phyloP scores from a whole-genome alignment of 495 filamentous ascomycete genomes.

The Chlorociboria aeruginascens region DNA sequence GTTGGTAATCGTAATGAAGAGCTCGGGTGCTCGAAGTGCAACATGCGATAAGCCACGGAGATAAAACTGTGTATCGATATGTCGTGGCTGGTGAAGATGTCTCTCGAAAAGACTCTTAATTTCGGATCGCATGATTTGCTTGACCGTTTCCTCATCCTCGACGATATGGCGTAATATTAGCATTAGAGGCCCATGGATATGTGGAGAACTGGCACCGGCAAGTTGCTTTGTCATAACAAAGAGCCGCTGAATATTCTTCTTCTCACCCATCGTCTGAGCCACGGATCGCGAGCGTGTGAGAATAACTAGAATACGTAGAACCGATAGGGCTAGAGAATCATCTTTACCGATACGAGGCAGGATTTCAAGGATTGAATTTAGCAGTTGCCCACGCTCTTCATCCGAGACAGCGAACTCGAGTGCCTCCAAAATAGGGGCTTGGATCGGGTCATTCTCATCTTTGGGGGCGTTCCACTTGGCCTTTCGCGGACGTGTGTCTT shows the following conservation, averaged over 20 bases:
- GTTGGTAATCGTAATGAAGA: conserved; percentile 85
- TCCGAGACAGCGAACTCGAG: conserved; percentile 52
- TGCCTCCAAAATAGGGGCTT: conserved; percentile 41
- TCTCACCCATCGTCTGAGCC: conserved; percentile 68
- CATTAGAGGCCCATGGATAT: conserved; percentile 69
- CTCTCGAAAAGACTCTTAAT: conserved; percentile 61
- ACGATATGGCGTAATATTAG: conserved; percentile 83
- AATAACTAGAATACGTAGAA: conserved; percentile 78
- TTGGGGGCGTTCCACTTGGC: conserved; percentile 59
- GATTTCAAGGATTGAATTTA: conserved; percentile 66
- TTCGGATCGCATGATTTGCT: conserved; percentile 86
- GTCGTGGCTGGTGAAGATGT: conserved; percentile 28
- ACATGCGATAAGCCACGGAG: conserved; percentile 71
- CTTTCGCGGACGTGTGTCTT: conserved; percentile 70
- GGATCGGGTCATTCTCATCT: conserved; percentile 39
- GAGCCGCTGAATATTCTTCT: conserved; percentile 74
- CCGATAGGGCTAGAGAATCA: conserved; percentile 68
- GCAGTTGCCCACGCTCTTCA: conserved; percentile 55
- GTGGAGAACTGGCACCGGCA: conserved; percentile 59
- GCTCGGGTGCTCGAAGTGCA: conserved; percentile 67
- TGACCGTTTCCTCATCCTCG: conserved; percentile 83
- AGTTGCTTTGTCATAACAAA: conserved; percentile 94
- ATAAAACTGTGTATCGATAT: conserved; percentile 59
- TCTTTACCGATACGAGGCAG: conserved; percentile 81
- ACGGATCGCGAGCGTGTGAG: conserved; percentile 69